phyloP scores from a whole-genome alignment of 1,284 basidiomycete species.

The Caloboletus inedulis region DNA sequence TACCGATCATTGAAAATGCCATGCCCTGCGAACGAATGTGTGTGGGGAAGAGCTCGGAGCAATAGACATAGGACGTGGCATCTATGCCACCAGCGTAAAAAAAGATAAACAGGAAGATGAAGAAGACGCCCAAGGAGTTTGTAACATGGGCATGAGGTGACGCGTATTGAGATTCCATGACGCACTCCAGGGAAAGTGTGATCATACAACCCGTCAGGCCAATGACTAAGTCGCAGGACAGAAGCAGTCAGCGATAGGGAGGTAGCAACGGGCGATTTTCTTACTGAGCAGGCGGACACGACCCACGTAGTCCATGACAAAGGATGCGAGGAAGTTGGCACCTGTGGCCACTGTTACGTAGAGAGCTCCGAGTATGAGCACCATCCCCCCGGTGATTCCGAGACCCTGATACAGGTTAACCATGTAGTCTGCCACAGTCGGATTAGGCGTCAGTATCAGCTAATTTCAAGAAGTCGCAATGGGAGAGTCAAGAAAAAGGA shows the following conservation, averaged over 20 bases:
- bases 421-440: neutral
- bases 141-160: neutral
- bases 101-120: constrained; percentile 1
- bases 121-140: neutral
- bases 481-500: neutral
- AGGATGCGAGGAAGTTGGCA: constrained; percentile 1
- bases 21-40: constrained; percentile 18
- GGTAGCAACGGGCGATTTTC: neutral
- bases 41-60: constrained; percentile 19
- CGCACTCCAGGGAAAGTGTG: neutral
- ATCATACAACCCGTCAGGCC: neutral
- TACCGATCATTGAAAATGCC: constrained; percentile 22
- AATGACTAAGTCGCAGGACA: neutral
- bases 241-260: neutral
- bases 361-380: neutral
- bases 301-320: constrained; percentile 2
- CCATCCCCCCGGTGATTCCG: neutral
- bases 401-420: constrained; percentile 1
- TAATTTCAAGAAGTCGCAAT: neutral
- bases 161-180: neutral
- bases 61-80: constrained; percentile 11
- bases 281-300: constrained; percentile 2
- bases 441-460: neutral
- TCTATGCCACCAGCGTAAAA: constrained; percentile 7
- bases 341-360: neutral